Evolutionary conservation across 192 early-diverging fungal genomes (phyloP).

Genomic region (Phycomyces nitens): DNA sequence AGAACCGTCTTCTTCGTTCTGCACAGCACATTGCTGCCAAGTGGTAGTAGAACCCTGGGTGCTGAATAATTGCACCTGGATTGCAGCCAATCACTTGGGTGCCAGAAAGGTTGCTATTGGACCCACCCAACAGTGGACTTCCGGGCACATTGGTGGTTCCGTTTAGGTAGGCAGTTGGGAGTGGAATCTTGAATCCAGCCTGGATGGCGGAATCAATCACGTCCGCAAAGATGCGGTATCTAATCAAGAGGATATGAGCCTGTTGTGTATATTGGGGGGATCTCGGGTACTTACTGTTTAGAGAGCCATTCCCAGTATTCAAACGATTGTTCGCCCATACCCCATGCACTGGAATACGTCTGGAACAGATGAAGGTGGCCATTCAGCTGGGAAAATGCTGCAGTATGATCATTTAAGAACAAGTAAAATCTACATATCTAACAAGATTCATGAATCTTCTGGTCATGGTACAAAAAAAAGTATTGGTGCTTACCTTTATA

Average conservation of each 20-base stretch:
- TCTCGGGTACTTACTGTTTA: conserved; percentile 55
- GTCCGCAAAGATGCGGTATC: conserved; percentile 76
- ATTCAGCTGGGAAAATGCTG: conserved; percentile 68
- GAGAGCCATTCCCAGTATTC: conserved; percentile 86
- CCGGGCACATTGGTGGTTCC: conserved; percentile 22
- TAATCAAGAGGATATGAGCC: conserved; percentile 13
- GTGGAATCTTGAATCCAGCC: conserved; percentile 63
- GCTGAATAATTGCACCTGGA: conserved; percentile 69
- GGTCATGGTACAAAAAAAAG: not conserved
- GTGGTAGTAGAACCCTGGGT: conserved; percentile 85
- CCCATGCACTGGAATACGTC: conserved; percentile 53
- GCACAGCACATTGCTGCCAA: conserved; percentile 71
- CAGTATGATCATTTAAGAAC: conserved; percentile 60
- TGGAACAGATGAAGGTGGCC: conserved; percentile 63
- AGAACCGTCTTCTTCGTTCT: conserved; percentile 60
- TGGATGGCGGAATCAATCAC: conserved; percentile 67
- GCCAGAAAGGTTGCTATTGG: conserved; percentile 24
- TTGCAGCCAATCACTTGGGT: conserved; percentile 39
- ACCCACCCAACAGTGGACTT: conserved; percentile 32
- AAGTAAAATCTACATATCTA: conserved; percentile 78
- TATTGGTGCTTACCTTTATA: conserved; percentile 66
- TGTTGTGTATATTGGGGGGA: not conserved
- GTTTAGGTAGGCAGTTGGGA: conserved; percentile 44
- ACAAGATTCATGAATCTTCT: not conserved
- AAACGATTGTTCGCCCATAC: conserved; percentile 70